These are phyloP conservation scores for Pharnaceum exiguum DNA, from an alignment of 148 eudicot species.

Conservation along the genomic window DNA sequence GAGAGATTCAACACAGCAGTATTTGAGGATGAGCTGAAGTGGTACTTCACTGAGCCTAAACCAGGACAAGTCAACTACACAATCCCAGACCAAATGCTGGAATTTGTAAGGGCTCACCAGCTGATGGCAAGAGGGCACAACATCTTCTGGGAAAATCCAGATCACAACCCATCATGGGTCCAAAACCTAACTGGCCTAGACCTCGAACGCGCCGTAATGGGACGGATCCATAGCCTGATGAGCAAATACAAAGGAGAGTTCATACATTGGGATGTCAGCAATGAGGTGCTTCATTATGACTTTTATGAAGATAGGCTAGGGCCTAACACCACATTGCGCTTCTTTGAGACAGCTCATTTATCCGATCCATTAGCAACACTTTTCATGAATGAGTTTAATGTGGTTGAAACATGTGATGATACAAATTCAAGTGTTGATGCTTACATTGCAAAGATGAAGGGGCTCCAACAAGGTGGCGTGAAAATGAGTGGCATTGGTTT, in stretches of 20 bases:
- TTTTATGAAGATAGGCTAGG: conserved; percentile 63
- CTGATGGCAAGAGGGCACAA: conserved; percentile 60
- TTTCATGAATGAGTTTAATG: conserved; percentile 81
- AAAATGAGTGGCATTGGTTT: conserved; percentile 70
- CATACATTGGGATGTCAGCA: conserved; percentile 83
- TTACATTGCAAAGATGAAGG: conserved; percentile 44
- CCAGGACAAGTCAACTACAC: conserved; percentile 19
- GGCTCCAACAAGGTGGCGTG: conserved; percentile 47
- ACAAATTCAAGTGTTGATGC: conserved; percentile 50
- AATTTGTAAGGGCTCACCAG: conserved; percentile 13
- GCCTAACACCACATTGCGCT: conserved; percentile 43
- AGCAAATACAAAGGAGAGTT: conserved; percentile 51
- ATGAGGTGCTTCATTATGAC: conserved; percentile 69
- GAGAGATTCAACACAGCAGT: conserved; percentile 18
- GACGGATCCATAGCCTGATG: conserved; percentile 60
- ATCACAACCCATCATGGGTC: conserved; percentile 56
- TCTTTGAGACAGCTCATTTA: conserved; percentile 49
- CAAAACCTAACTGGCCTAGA: conserved; percentile 46
- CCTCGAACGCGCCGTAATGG: conserved; percentile 43
- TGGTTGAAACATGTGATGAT: conserved; percentile 70
- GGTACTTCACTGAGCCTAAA: conserved; percentile 13
- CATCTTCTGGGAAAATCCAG: conserved; percentile 82
- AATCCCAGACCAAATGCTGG: conserved; percentile 20
- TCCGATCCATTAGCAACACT: conserved; percentile 61
- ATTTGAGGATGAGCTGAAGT: conserved; percentile 20